Evolutionary conservation across 176 grass and related monocot species (phyloP), one percentile per base, ranked within the genome.

Genomic region (Elaeis guineensis): DNA sequence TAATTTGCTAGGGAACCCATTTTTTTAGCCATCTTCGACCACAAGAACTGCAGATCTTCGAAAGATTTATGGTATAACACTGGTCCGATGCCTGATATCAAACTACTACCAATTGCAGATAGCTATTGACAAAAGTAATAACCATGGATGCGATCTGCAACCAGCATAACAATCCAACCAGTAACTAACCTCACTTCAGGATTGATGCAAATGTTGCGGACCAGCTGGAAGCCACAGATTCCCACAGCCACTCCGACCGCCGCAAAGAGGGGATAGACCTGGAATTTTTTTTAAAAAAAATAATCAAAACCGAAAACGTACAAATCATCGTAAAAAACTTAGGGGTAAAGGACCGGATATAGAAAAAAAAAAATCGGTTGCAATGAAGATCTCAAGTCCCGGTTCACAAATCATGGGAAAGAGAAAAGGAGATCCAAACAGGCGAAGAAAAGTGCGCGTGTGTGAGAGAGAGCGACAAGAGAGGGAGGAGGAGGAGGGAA

Each of bases 211-310:
- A 94, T 76, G 78, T 94, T 94, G 21, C 84, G 78, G 25, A 57
- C 60, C 62, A 94, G 78, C 68, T 75, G 71, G 18, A 94, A 64
- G 3, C 51, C 78, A 67, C 89, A 94, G 78, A 89, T 89, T 19
- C 78, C 84, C 4, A 85, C 60, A 14, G 89, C 84, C 6, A 82
- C 81, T 18, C 89, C 84, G 55, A 63, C 79, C 71, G 89, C 89
- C 64, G 89, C 89, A 65, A 94, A 94, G 32, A 94, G 84, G 54
- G 89, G 89, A 73, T 94, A 94, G 61, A 94, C 89, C 89, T 94
- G 50, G 3, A 12, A 15, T 57, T 19, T 16, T 23, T n/a, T n/a
- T n/a, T n/a, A 53, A 54, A 39, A 15, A 39, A 18, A 3, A 23
- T 20, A 39, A 39, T 39, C 35, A 39, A 2, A 39, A 39, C 9